A percentile compares a stretch with the other conserved stretches of the same genome.
Conservation (phyloP, 208 protist genomes). For the Leishmania aethiopica region DNA sequence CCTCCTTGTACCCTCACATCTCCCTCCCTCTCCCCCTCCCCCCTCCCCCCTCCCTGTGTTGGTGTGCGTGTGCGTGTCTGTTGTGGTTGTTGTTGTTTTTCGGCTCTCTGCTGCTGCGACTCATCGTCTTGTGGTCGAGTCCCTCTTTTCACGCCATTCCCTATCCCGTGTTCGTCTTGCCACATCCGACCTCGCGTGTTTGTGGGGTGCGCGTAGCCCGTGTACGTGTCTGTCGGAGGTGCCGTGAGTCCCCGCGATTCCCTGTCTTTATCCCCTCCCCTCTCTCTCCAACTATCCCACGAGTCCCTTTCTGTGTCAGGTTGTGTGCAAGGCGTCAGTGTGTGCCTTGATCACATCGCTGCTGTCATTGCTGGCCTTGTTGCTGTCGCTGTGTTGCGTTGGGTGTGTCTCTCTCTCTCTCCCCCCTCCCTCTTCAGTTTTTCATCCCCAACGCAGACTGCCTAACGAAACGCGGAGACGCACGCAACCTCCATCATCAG, state of each 20-base stretch:
- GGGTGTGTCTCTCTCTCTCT: background rate
- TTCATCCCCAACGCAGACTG: background rate
- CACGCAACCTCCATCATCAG: background rate
- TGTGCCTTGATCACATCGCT: background rate
- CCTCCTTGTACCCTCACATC: constrained; percentile 1
- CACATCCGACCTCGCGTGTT: background rate
- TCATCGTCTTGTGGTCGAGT: background rate
- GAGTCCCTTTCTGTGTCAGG: background rate
- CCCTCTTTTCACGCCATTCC: no score
- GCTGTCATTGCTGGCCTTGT: background rate
- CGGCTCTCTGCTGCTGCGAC: background rate
- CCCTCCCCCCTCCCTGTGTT: background rate
- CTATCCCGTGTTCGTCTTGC: background rate
- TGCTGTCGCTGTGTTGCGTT: background rate
- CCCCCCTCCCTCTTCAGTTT: background rate
- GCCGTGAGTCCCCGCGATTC: background rate
- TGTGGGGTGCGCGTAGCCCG: background rate
- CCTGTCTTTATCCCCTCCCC: no score
- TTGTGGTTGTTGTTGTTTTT: background rate
- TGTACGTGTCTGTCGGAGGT: background rate
- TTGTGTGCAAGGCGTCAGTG: background rate
- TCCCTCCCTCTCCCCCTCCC: background rate
- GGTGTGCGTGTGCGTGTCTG: background rate
- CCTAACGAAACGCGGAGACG: background rate
- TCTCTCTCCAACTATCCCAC: background rate